phyloP scores from a whole-genome alignment of 2,329 filamentous ascomycete species.

The Diplodia seriata region DNA sequence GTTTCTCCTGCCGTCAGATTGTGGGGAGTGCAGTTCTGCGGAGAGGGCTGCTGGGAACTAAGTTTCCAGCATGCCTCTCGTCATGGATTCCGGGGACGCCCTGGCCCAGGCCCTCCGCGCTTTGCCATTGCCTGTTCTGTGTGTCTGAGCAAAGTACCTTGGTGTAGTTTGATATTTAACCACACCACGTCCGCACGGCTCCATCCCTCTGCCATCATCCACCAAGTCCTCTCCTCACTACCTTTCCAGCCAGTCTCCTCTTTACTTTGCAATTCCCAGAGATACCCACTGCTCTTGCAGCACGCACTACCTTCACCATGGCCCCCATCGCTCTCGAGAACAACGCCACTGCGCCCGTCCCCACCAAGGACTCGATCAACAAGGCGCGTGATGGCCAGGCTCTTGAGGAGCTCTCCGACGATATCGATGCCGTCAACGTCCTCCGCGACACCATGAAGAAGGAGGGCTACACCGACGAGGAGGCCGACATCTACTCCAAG shows the following conservation, averaged over 20 bases:
- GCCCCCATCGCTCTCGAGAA: slow-evolving; percentile 50
- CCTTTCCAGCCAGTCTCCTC: background rate
- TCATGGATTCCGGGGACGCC: slow-evolving; percentile 32
- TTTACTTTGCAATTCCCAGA: background rate
- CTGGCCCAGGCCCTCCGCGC: slow-evolving; percentile 11
- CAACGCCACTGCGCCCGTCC: slow-evolving; percentile 50
- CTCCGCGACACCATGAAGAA: slow-evolving; percentile 63
- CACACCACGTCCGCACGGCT: slow-evolving; percentile 25
- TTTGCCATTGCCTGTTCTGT: slow-evolving; percentile 15
- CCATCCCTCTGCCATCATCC: background rate
- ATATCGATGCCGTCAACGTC: slow-evolving; percentile 67
- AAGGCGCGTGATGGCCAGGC: slow-evolving; percentile 63
- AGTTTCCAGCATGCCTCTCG: slow-evolving; percentile 31
- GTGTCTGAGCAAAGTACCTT: slow-evolving; percentile 16
- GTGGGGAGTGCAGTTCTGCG: slow-evolving; percentile 20
- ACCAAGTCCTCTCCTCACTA: background rate
- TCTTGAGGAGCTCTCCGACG: slow-evolving; percentile 65
- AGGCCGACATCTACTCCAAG: slow-evolving; percentile 59
- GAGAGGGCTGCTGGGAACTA: slow-evolving; percentile 28
- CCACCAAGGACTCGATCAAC: slow-evolving; percentile 52
- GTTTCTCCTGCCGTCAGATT: slow-evolving; percentile 25
- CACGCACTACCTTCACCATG: slow-evolving; percentile 9
- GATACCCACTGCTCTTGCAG: slow-evolving; percentile 23
- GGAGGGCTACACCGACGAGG: slow-evolving; percentile 53
- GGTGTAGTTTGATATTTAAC: slow-evolving; percentile 32